Conservation (phyloP, 345 rosid genomes). For the Eutrema japonicum region DNA sequence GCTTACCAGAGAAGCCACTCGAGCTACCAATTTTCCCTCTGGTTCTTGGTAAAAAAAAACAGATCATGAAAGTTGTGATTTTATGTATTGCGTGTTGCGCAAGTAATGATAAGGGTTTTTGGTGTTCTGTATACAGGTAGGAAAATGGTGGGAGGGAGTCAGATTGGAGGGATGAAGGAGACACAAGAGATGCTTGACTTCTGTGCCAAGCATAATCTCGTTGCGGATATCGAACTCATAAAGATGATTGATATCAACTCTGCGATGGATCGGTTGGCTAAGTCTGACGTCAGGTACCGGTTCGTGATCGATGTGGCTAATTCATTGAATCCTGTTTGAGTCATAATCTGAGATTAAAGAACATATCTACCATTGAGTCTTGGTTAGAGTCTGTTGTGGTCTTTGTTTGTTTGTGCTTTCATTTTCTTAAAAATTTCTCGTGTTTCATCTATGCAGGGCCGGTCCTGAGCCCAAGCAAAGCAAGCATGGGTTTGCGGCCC, state of each 20-base stretch:
- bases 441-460: neutral
- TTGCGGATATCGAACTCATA: conserved; percentile 58
- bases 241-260: conserved; percentile 56
- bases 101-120: conserved; percentile 18
- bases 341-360: neutral
- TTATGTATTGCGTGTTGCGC: neutral
- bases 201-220: conserved; percentile 55
- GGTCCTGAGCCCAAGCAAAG: too few species aligned
- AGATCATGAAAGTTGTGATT: neutral
- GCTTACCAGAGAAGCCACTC: conserved; percentile 76
- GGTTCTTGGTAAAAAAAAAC: conserved; percentile 56
- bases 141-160: conserved; percentile 53
- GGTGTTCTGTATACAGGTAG: conserved; percentile 47
- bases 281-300: conserved; percentile 58
- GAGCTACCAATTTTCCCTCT: conserved; percentile 72
- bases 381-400: neutral
- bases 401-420: neutral
- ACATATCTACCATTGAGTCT: neutral
- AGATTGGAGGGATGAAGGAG: conserved; percentile 59
- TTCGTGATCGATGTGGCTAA: conserved; percentile 67
- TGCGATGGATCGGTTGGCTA: conserved; percentile 53
- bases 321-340: conserved; percentile 14
- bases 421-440: neutral
- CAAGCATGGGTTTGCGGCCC: too few species aligned
- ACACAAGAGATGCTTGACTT: conserved; percentile 63